Conservation (phyloP, 2,329 filamentous ascomycete species). For the Exophiala lecanii-corni region DNA sequence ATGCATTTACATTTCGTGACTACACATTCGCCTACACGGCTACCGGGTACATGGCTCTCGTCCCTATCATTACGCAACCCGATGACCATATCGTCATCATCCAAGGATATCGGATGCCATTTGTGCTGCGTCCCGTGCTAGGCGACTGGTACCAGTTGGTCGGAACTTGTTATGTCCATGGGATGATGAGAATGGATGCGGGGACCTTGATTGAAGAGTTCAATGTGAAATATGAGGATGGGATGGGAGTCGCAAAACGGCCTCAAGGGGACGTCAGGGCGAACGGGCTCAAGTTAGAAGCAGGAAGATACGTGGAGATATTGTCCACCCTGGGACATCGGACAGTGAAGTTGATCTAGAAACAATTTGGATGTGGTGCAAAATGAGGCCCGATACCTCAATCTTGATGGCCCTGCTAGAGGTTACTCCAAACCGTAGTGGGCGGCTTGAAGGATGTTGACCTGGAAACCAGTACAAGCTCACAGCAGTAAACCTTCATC, state of each 20-base stretch:
- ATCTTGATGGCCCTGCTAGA: too few species aligned
- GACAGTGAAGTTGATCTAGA: slow-evolving; percentile 10
- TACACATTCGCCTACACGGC: slow-evolving; percentile 9
- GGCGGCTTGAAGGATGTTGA: too few species aligned
- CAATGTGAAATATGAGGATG: slow-evolving; percentile 5
- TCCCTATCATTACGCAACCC: slow-evolving; percentile 5
- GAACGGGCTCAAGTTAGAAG: slow-evolving; percentile 14
- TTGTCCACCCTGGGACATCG: slow-evolving; percentile 11
- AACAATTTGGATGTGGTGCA: too few species aligned
- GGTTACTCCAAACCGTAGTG: too few species aligned
- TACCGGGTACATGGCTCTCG: slow-evolving; percentile 11
- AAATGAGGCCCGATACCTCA: too few species aligned
- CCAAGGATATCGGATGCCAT: slow-evolving; percentile 13
- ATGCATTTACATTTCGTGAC: slow-evolving; percentile 6
- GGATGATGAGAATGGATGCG: slow-evolving; percentile 14
- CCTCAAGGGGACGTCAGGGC: slow-evolving; percentile 14
- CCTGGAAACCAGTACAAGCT: too few species aligned
- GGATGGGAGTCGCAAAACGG: slow-evolving; percentile 4
- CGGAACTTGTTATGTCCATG: slow-evolving; percentile 17
- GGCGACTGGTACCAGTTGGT: slow-evolving; percentile 8
- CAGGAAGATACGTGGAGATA: slow-evolving; percentile 12
- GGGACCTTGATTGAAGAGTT: slow-evolving; percentile 16
- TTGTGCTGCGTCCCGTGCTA: slow-evolving; percentile 9
- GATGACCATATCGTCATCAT: slow-evolving; percentile 12
- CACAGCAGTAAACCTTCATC: too few species aligned